Evolutionary conservation across 1,284 basidiomycete species (phyloP), one percentile per base, ranked within the genome.

Genomic region (Marasmius tenuissimus): DNA sequence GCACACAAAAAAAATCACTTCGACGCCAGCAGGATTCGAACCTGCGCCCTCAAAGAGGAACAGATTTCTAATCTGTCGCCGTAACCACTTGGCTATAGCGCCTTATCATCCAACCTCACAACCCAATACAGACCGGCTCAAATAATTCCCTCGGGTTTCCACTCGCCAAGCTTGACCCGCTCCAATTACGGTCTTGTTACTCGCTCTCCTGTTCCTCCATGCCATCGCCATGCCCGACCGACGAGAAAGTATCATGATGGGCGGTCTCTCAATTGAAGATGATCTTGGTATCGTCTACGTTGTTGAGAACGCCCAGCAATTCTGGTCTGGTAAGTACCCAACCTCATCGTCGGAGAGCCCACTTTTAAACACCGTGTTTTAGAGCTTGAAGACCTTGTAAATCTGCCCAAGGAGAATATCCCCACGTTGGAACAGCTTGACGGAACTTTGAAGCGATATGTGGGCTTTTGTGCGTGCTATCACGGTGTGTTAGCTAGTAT

Each of bases 301-400:
- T 64, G 86, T 93, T 66, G 87, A 91, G 68, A 91, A 85, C 64
- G 85, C 88, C 54, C 90, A 89, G 68, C 90, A 94, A 71, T 94
- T 94, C 71, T 94, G 92, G 92, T 86, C 89, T 67, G 92, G 92
- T 93, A 68, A 67, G 88, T 78, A 10, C 51, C 42, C 58, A 39
- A 62, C 62, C 52, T 53, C 53, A 47, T 53, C 65, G 42, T 45
- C 22, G 14, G 37, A 56, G 22, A 60, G 57, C 53, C 59, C 45
- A 27, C 27, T 34, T 52, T 38, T 12, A 52, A 38, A 57, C 58
- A 7, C 39, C 20, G 45, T 60, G 16, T 27, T 60, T 40, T 67
- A 95, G 95, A 97, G 73, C 82, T 97, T 48, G 93, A 96, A 57
- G 92, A 94, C 59, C 85, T 92, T n/a, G 72, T 95, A 39, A 79